A percentile compares a stretch with the other conserved stretches of the same genome.
Evolutionary conservation across 306 rosid species (phyloP).

Genomic region (Datisca glomerata): DNA sequence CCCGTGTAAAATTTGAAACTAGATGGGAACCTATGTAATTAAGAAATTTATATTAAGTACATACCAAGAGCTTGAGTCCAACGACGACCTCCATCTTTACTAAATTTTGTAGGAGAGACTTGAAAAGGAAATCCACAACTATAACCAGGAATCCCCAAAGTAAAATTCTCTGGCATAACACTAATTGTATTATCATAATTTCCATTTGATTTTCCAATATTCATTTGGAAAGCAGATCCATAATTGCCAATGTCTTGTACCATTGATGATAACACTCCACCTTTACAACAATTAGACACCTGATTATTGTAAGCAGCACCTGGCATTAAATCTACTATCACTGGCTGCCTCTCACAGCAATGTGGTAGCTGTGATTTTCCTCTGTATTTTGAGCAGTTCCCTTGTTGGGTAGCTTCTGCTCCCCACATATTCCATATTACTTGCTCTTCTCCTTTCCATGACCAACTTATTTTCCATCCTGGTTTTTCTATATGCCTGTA

Average conservation of each 20-base stretch:
- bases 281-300: constrained; percentile 50
- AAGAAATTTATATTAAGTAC: no score
- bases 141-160: constrained; percentile 56
- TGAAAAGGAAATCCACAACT: constrained; percentile 34
- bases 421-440: constrained; percentile 74
- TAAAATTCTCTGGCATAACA: constrained; percentile 40
- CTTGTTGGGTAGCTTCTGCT: constrained; percentile 63
- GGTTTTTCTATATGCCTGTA: constrained; percentile 59
- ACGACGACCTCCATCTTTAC: constrained; percentile 30
- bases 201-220: constrained; percentile 13
- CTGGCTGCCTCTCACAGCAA: constrained; percentile 47
- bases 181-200: not conserved
- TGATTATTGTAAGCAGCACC: constrained; percentile 48
- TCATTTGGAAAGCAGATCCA: constrained; percentile 44
- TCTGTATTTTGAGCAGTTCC: constrained; percentile 45
- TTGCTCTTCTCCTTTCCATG: constrained; percentile 49
- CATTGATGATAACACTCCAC: constrained; percentile 48
- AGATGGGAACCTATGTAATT: no score
- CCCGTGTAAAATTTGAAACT: no score
- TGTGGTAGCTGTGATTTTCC: constrained; percentile 38
- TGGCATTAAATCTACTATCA: constrained; percentile 48
- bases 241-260: constrained; percentile 34
- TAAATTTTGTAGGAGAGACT: constrained; percentile 37
- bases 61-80: constrained; percentile 58
- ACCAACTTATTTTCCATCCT: constrained; percentile 64